Conservation (phyloP, 208 protist genomes). For the Leishmania braziliensis region DNA sequence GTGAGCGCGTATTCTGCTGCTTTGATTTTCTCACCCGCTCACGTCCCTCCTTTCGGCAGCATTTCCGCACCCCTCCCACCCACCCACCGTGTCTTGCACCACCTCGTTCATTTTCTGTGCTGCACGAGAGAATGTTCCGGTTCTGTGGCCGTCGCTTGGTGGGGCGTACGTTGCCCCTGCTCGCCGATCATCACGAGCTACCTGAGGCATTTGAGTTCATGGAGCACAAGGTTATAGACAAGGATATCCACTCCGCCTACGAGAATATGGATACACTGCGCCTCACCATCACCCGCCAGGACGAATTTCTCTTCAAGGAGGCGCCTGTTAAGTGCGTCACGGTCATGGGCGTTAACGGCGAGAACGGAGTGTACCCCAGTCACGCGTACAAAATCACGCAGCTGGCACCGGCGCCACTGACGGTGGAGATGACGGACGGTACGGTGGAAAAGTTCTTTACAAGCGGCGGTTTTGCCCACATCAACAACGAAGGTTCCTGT, state of each 20-base stretch:
- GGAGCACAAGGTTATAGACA: constrained; percentile 85
- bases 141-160: constrained; percentile 64
- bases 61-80: constrained; percentile 2
- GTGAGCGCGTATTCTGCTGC: constrained; percentile 1
- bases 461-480: constrained; percentile 90
- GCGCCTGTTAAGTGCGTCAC: constrained; percentile 85
- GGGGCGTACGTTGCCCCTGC: constrained; percentile 58
- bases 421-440: constrained; percentile 80
- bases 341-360: constrained; percentile 74
- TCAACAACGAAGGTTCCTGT: constrained; percentile 92
- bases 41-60: not conserved
- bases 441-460: constrained; percentile 81
- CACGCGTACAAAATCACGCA: constrained; percentile 91
- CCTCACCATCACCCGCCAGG: constrained; percentile 90
- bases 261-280: constrained; percentile 84
- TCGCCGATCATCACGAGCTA: constrained; percentile 46
- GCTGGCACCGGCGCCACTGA: constrained; percentile 71
- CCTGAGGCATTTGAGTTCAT: constrained; percentile 89
- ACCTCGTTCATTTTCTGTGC: not conserved
- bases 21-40: not conserved
- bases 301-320: constrained; percentile 88
- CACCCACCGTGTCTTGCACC: not conserved
- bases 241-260: constrained; percentile 80
- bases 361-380: constrained; percentile 86
- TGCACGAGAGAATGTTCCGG: constrained; percentile 71